phyloP scores from a whole-genome alignment of 2,329 filamentous ascomycete species.

The Aspergillus proliferans region DNA sequence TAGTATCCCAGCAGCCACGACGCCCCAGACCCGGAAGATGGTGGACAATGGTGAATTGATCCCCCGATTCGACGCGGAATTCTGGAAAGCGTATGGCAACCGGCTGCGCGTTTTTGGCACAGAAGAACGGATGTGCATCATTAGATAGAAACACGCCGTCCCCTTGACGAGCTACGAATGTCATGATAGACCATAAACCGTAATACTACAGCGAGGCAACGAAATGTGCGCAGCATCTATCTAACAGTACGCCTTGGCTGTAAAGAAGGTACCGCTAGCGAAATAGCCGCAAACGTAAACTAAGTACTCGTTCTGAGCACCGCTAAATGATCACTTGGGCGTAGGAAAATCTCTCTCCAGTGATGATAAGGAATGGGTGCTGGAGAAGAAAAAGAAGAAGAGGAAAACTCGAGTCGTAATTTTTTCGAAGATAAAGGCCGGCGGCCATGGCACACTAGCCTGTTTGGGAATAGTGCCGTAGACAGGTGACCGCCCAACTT shows the following conservation, averaged over 20 bases:
- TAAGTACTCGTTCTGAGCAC: conserved; percentile 69
- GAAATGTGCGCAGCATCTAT: conserved; percentile 84
- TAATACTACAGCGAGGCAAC: neutral
- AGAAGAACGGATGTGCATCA: conserved; percentile 42
- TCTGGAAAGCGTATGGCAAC: conserved; percentile 56
- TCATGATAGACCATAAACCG: neutral
- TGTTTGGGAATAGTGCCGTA: conserved; percentile 19
- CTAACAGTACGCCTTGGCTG: conserved; percentile 81
- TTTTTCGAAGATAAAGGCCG: conserved; percentile 17
- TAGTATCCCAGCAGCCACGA: conserved; percentile 3
- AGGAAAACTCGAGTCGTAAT: conserved; percentile 15
- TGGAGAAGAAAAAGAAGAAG: conserved; percentile 42
- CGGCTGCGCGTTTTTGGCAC: conserved; percentile 57
- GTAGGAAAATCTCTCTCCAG: conserved; percentile 60
- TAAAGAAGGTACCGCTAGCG: conserved; percentile 89
- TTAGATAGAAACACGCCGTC: conserved; percentile 3
- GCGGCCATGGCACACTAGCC: conserved; percentile 16
- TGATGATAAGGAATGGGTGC: conserved; percentile 96
- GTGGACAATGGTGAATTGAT: conserved; percentile 40
- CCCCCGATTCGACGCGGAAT: conserved; percentile 45
- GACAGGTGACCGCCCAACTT: conserved; percentile 34
- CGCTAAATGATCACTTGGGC: conserved; percentile 84
- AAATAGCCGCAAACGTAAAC: conserved; percentile 65
- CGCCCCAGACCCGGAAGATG: conserved; percentile 6
- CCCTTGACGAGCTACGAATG: neutral